Evolutionary conservation across 768 basidiomycete species (phyloP), one percentile per base, ranked within the genome.

Genomic region (Cystobasidium tubakii): DNA sequence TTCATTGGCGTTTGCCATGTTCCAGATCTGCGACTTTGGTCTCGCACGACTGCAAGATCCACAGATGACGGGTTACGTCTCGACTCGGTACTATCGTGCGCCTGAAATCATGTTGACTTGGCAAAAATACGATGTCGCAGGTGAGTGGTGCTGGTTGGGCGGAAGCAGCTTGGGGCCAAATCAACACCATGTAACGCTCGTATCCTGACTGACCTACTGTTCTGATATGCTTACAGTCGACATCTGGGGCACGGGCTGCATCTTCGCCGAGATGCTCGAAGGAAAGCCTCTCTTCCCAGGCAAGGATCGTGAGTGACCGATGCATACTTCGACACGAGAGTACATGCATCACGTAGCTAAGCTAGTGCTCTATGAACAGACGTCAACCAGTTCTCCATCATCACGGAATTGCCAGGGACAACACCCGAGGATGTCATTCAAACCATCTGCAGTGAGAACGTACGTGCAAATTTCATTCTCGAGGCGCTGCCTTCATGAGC

Each of bases 21-120:
- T 23, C 12, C 23, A 65, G 92, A 98, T 98, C 79, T 99, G 96
- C 81, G 96, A 99, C 82, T 99, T 99, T 82, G 96, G 96, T 74
- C 85, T 99, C 46, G 96, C 96, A 42, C 90, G 96, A 65, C 94
- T 99, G 76, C 96, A 98, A 82, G 96, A 99, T 81, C 95, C 95
- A 1, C 96, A 99, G 81, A 99, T 99, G 96, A 99, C 96, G 0
- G 96, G 96, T 75, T 99, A 98, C 80, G 96, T 98, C 75, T 98
- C 96, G 73, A 99, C 96, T 64, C 86, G 96, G 77, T 99, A 99
- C 83, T 99, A 99, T 81, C 89, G 96, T 66, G 96, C 96, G 6
- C 96, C 96, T 6, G 96, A 99, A 83, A 99, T 99, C 84, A 99
- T 99, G 96, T 86, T 99, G 81, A 99, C 96, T 46, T 99, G 96